phyloP scores from a whole-genome alignment of 2,329 filamentous ascomycete species.

The Colletotrichum eleusines region DNA sequence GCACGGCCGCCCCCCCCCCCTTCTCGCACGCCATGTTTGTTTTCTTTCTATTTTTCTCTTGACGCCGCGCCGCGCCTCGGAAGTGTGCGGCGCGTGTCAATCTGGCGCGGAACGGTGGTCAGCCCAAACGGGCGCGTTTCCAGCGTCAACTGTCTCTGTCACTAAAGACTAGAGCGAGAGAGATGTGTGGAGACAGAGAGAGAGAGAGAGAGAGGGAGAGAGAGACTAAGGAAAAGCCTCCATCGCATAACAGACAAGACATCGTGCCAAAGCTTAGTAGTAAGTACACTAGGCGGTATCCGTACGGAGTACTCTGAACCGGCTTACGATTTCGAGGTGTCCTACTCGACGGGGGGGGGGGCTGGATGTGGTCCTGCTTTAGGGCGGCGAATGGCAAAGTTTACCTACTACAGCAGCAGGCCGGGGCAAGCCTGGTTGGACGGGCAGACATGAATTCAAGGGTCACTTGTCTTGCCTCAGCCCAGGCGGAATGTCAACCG shows the following conservation, averaged over 20 bases:
- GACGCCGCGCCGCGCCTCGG: background rate
- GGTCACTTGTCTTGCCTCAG: conserved; percentile 1
- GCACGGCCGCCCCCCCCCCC: background rate
- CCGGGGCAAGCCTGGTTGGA: background rate
- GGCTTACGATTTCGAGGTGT: background rate
- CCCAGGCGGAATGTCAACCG: background rate
- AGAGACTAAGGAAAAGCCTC: background rate
- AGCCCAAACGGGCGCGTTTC: background rate
- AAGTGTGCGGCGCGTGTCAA: background rate
- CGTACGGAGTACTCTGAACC: background rate
- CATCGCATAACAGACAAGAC: background rate
- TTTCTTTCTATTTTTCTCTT: background rate
- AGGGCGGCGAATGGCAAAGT: conserved; percentile 11
- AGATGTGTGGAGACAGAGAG: background rate
- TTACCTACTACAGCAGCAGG: conserved; percentile 3
- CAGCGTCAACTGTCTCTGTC: background rate
- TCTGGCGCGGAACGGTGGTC: background rate
- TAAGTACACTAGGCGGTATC: too few species aligned
- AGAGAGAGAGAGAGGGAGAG: background rate
- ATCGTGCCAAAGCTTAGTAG: background rate
- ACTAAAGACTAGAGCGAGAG: background rate
- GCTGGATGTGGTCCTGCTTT: too few species aligned
- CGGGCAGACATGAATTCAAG: background rate
- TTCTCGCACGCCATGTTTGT: background rate
- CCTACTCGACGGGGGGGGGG: background rate